A percentile compares a stretch with the other conserved stretches of the same genome.
These are phyloP conservation scores for Gymnopilus dilepis DNA, from an alignment of 768 basidiomycete species.

Conservation along the genomic window DNA sequence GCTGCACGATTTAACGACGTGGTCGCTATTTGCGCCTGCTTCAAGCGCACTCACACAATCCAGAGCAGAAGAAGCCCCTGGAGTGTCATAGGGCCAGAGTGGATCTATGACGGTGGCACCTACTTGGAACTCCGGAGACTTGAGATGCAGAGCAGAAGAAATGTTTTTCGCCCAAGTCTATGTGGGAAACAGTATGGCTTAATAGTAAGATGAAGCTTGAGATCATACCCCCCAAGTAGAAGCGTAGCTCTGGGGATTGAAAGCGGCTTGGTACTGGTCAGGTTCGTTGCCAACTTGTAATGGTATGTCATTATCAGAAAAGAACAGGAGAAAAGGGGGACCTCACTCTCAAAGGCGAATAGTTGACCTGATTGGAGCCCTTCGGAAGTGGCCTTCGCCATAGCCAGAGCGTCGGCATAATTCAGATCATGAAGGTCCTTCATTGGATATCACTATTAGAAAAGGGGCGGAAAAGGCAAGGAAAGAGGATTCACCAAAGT, in stretches of 20 bases:
- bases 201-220: not conserved
- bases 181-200: not conserved
- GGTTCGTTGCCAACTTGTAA: conserved; percentile 58
- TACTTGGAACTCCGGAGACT: conserved; percentile 50
- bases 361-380: conserved; percentile 44
- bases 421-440: conserved; percentile 52
- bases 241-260: conserved; percentile 50
- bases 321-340: not conserved
- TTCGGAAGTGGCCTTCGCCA: conserved; percentile 47
- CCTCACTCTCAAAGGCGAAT: conserved; percentile 50
- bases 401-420: conserved; percentile 45
- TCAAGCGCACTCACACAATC: conserved; percentile 55
- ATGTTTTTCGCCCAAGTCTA: conserved; percentile 58
- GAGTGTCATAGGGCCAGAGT: conserved; percentile 52
- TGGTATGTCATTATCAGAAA: not conserved
- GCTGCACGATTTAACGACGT: conserved; percentile 52
- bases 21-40: conserved; percentile 46
- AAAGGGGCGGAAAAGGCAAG: not conserved
- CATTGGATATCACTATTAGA: not conserved
- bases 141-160: conserved; percentile 41
- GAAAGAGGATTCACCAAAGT: conserved; percentile 40
- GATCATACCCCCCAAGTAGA: conserved; percentile 47
- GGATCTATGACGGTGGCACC: conserved; percentile 57
- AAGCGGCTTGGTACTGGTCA: conserved; percentile 50
- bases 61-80: conserved; percentile 47